Conservation (phyloP, 2,329 filamentous ascomycete genomes). For the Fusarium nelsonii region DNA sequence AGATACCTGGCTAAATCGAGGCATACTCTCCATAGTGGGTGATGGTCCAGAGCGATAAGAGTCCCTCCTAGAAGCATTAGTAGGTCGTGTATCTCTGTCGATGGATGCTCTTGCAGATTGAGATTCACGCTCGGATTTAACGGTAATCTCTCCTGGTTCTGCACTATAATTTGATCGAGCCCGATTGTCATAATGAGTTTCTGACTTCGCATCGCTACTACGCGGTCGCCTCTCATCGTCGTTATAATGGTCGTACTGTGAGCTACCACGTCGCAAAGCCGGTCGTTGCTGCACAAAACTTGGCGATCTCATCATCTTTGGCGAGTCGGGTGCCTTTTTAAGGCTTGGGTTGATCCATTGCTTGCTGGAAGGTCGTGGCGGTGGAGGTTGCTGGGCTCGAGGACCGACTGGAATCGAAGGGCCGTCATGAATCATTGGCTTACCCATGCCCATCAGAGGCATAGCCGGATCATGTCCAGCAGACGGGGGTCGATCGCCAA, state of each 20-base stretch:
- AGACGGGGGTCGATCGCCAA: constrained; percentile 63
- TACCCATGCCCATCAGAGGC: constrained; percentile 59
- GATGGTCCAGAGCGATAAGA: constrained; percentile 39
- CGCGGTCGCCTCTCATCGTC: constrained; percentile 60
- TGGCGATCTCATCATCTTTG: constrained; percentile 64
- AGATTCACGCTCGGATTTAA: constrained; percentile 57
- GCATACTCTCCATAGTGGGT: constrained; percentile 41
- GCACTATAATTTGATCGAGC: constrained; percentile 58
- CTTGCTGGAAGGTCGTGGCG: constrained; percentile 65
- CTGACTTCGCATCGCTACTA: constrained; percentile 66
- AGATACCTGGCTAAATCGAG: constrained; percentile 28
- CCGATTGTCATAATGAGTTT: constrained; percentile 55
- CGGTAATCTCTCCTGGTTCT: constrained; percentile 62
- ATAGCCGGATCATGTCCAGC: constrained; percentile 54
- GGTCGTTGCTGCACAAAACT: constrained; percentile 61
- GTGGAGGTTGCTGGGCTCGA: constrained; percentile 62
- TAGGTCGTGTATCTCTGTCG: constrained; percentile 41
- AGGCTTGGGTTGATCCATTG: constrained; percentile 70
- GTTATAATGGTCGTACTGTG: constrained; percentile 55
- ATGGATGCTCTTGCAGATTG: constrained; percentile 50
- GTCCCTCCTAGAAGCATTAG: constrained; percentile 34
- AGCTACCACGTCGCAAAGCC: constrained; percentile 54
- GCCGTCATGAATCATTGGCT: constrained; percentile 56
- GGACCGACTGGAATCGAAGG: constrained; percentile 66
- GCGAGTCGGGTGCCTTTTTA: constrained; percentile 65